These are phyloP conservation scores for Prorocentrum cordatum DNA, from an alignment of 169 alveolate species.

Conservation along the genomic window DNA sequence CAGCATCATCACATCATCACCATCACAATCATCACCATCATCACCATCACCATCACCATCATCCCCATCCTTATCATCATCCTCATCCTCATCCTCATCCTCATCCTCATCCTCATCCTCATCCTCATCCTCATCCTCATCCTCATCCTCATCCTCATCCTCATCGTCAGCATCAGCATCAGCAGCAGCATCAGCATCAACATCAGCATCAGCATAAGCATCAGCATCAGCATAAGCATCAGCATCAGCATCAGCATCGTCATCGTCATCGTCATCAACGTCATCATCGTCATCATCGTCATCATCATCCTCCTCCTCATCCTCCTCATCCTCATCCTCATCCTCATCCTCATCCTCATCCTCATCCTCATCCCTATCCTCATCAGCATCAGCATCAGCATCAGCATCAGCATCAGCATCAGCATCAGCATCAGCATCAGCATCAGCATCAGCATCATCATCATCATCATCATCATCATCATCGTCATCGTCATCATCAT, in stretches of 20 bases:
- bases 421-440: background rate
- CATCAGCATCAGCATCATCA: background rate
- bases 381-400: background rate
- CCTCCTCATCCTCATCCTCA: conserved; percentile 4
- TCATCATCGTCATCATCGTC: background rate
- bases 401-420: background rate
- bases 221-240: too few species aligned
- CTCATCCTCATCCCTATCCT: background rate
- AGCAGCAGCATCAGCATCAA: too few species aligned
- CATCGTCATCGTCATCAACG: background rate
- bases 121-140: too few species aligned
- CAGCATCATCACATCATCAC: too few species aligned
- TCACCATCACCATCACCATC: too few species aligned
- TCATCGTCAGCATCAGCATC: too few species aligned
- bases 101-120: too few species aligned
- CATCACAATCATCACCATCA: too few species aligned
- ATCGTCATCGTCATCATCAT: background rate
- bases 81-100: too few species aligned
- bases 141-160: too few species aligned
- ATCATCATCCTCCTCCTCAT: background rate
- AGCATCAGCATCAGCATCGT: background rate
- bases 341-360: conserved; percentile 2
- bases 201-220: too few species aligned
- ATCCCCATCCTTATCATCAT: too few species aligned
- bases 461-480: conserved; percentile 8